Evolutionary conservation across 2,329 filamentous ascomycete species (phyloP), one percentile per base, ranked within the genome.

Genomic region (Aspergillus bombycis): DNA sequence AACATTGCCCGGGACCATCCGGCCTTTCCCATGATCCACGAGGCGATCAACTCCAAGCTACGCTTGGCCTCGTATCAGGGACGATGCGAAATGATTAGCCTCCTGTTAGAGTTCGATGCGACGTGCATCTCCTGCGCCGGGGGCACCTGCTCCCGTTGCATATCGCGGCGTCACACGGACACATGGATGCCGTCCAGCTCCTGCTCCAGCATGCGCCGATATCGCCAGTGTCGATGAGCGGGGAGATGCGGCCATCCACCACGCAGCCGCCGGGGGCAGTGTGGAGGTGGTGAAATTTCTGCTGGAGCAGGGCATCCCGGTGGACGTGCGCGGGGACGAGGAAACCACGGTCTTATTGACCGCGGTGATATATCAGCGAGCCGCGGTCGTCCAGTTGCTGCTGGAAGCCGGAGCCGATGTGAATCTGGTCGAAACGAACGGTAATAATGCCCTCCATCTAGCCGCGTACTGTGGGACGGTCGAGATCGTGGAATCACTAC

Each of bases 81-180:
- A 21, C 12, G 14, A 43, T 57, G 54, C 34, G 32, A 57, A 7
- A 57, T 58, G 26, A 48, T 63, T 9, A 41, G 21, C 12, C 32
- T 61, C 12, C 34, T 58, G 4, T 3, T 58, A 16, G 36, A 61
- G 6, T 60, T 60, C 16, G 62, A 58, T 3, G 53, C 30, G 58
- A 61, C 19, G 34, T 21, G 16, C 28, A 58, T 57, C 32, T 57
- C 54, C 34, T 36, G 7, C 34, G 32, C 54, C 21, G 1, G n/a
- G 54, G 36, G 19, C 26, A 41, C 21, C 23, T n/a, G 46, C 9
- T 8, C 19, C 54, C 62, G n/a, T 16, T 63, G 53, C 30, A 53
- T 36, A 11, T 36, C 3, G 62, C 62, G 32, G 23, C 53, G 8
- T 2, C 11, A 4, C 14, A 11, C 10, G 12, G 32, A 30, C 34